Evolutionary conservation across 164 flowering plant species (phyloP).

Genomic region (Echeveria elegans): DNA sequence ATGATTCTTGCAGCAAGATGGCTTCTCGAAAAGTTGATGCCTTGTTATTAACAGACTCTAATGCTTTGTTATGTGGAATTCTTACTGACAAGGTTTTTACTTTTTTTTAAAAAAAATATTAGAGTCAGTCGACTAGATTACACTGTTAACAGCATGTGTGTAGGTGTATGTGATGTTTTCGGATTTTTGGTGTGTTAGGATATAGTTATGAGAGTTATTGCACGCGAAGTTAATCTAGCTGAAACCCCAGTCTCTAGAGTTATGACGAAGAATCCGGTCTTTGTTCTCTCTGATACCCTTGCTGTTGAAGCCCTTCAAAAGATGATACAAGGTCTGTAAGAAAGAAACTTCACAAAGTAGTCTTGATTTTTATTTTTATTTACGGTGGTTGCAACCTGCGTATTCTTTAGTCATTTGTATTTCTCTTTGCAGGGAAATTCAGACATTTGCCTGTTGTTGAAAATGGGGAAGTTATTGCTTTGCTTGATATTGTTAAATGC

Average conservation of each 20-base stretch:
- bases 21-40: constrained; percentile 98
- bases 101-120: not conserved
- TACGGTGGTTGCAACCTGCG: too few relatives aligned
- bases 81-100: constrained; percentile 88
- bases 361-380: not conserved
- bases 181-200: constrained; percentile 53
- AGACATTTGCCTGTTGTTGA: constrained; percentile 98
- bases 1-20: constrained; percentile 91
- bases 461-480: constrained; percentile 93
- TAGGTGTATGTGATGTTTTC: not conserved
- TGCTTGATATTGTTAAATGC: constrained; percentile 95
- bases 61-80: constrained; percentile 92
- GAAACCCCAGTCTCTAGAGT: constrained; percentile 91
- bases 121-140: too few relatives aligned
- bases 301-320: constrained; percentile 99
- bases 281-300: constrained; percentile 93
- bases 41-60: constrained; percentile 85
- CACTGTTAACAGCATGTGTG: not conserved
- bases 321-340: constrained; percentile 83
- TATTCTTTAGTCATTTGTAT: too few relatives aligned
- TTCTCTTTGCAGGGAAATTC: constrained; percentile 63
- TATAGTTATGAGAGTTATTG: constrained; percentile 79
- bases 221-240: constrained; percentile 67
- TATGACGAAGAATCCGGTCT: constrained; percentile 93
- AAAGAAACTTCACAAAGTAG: not conserved